These are phyloP conservation scores for Talaromyces liani DNA, from an alignment of 495 filamentous ascomycete species.

Conservation along the genomic window DNA sequence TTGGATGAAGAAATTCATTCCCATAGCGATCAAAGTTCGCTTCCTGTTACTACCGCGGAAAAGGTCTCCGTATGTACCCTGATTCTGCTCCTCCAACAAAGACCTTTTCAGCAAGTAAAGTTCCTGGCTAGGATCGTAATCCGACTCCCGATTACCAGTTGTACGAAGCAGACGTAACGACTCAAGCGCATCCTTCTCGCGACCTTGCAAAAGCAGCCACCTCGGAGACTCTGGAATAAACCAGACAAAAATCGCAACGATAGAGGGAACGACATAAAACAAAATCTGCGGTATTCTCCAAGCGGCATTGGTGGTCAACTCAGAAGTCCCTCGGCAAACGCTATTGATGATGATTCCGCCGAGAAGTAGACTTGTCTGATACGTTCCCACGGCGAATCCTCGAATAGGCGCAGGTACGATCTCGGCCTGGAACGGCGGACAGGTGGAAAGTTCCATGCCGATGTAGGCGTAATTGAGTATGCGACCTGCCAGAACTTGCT, in stretches of 20 bases:
- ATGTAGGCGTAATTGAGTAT: conserved; percentile 29
- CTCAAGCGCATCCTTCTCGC: conserved; percentile 19
- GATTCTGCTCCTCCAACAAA: conserved; percentile 11
- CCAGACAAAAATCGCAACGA: conserved; percentile 21
- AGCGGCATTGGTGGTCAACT: conserved; percentile 17
- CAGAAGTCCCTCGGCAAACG: conserved; percentile 21
- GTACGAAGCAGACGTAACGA: conserved; percentile 14
- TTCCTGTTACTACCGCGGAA: conserved; percentile 20
- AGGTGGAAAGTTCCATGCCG: conserved; percentile 29
- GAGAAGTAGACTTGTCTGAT: conserved; percentile 18
- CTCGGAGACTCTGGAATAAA: conserved; percentile 27
- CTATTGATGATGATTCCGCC: conserved; percentile 24
- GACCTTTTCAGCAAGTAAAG: conserved; percentile 9
- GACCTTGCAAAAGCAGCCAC: conserved; percentile 25
- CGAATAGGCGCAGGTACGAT: conserved; percentile 25
- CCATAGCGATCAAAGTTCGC: conserved; percentile 24
- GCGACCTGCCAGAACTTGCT: conserved; percentile 25
- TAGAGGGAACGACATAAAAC: conserved; percentile 20
- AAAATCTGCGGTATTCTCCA: conserved; percentile 26
- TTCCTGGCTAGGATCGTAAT: conserved; percentile 14
- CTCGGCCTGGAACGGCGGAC: conserved; percentile 24
- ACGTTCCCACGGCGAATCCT: conserved; percentile 26
- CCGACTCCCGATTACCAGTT: background rate
- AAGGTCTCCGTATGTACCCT: conserved; percentile 21
- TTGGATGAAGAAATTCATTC: conserved; percentile 27